These are phyloP conservation scores for Scopulariopsis brevicaulis DNA, from an alignment of 2,329 filamentous ascomycete genomes.

Conservation along the genomic window DNA sequence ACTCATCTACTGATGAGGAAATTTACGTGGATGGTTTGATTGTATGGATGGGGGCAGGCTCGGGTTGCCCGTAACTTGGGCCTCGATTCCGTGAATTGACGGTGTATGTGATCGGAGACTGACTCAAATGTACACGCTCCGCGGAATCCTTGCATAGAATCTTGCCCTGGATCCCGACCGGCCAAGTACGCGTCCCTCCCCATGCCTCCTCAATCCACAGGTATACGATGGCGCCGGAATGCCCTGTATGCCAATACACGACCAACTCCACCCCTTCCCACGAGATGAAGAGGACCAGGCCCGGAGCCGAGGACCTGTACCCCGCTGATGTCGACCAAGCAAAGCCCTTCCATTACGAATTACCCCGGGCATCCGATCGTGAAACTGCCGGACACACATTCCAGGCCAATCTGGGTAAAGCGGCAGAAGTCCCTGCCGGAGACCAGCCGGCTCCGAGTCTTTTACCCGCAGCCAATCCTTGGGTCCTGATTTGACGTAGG, in stretches of 20 bases:
- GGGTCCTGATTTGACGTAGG: background rate
- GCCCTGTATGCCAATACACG: background rate
- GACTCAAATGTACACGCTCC: too few species aligned
- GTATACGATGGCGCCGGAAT: too few species aligned
- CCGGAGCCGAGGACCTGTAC: background rate
- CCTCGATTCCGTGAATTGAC: too few species aligned
- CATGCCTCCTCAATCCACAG: too few species aligned
- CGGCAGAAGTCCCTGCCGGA: background rate
- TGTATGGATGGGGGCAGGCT: too few species aligned
- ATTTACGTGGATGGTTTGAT: too few species aligned
- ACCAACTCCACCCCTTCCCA: background rate
- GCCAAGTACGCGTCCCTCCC: too few species aligned
- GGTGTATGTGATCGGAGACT: too few species aligned
- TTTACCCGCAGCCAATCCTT: slow-evolving; percentile 4
- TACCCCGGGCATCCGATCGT: background rate
- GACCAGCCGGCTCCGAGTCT: background rate
- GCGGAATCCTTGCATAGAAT: too few species aligned
- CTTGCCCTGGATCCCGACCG: too few species aligned
- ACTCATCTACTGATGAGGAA: too few species aligned
- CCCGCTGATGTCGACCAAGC: background rate
- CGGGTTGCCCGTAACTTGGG: too few species aligned
- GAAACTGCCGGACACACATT: background rate
- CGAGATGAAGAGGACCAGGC: background rate
- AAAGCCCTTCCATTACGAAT: slow-evolving; percentile 1
- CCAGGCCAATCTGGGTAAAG: slow-evolving; percentile 3